phyloP scores from a whole-genome alignment of 306 rosid species.

The Casuarina glauca region DNA sequence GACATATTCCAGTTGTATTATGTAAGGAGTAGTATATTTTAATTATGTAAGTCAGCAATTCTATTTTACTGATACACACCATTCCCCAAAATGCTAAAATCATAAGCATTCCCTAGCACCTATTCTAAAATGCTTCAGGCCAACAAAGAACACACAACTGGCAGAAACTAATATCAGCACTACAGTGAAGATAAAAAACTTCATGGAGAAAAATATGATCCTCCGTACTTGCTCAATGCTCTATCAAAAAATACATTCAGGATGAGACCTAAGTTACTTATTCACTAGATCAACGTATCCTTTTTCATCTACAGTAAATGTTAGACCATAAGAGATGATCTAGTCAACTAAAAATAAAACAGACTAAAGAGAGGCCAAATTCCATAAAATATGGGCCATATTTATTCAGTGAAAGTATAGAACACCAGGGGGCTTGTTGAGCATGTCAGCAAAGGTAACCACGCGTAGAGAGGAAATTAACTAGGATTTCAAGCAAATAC shows the following conservation, averaged over 20 bases:
- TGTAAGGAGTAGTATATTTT: background rate
- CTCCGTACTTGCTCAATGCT: background rate
- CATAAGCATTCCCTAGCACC: background rate
- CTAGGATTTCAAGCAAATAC: slow-evolving; percentile 12
- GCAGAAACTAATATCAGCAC: background rate
- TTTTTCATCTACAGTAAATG: background rate
- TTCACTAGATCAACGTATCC: background rate
- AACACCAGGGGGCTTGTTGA: background rate
- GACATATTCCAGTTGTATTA: slow-evolving; percentile 1
- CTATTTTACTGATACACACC: background rate
- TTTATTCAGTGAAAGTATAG: background rate
- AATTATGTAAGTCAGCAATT: background rate
- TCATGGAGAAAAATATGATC: background rate
- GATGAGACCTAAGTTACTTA: background rate
- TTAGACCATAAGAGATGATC: background rate
- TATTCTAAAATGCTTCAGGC: background rate
- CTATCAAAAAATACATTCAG: background rate
- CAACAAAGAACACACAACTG: background rate
- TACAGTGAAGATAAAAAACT: background rate
- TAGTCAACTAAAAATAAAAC: background rate
- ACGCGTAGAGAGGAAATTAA: background rate
- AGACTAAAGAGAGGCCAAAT: background rate
- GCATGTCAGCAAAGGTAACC: background rate
- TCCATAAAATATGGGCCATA: background rate
- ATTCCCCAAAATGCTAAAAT: background rate